A percentile compares a stretch with the other conserved stretches of the same genome.
Conservation (phyloP, 2,329 filamentous ascomycete genomes). For the Alternaria ethzedia region DNA sequence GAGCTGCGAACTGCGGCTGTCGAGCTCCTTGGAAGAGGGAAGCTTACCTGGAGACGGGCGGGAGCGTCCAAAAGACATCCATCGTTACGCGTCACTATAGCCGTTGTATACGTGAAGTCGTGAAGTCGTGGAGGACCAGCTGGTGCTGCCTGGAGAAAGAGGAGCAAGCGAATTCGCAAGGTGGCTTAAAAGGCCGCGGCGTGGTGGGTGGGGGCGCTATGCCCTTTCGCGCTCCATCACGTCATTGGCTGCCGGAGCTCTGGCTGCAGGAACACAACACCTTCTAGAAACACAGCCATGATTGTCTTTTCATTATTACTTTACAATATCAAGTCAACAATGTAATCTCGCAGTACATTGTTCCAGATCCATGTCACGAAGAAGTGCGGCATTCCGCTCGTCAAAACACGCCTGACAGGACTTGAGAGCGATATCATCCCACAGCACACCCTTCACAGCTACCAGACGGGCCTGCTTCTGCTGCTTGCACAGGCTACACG, state of each 20-base stretch:
- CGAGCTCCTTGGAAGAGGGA: constrained; percentile 2
- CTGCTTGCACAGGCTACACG: background rate
- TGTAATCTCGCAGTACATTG: background rate
- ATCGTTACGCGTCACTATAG: constrained; percentile 47
- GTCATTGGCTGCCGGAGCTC: constrained; percentile 8
- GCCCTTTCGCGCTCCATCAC: background rate
- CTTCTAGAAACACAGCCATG: background rate
- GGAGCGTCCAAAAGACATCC: constrained; percentile 70
- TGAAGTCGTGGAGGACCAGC: constrained; percentile 35
- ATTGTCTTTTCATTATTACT: background rate
- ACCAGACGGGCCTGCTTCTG: background rate
- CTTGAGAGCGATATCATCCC: background rate
- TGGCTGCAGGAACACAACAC: background rate
- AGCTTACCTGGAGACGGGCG: constrained; percentile 69
- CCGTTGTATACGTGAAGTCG: constrained; percentile 21
- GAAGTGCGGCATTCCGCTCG: background rate
- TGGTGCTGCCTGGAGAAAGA: constrained; percentile 41
- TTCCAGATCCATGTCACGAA: background rate
- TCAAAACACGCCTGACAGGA: background rate
- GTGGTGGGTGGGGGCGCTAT: constrained; percentile 13
- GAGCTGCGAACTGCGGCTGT: background rate
- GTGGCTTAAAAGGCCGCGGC: constrained; percentile 22
- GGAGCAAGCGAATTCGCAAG: constrained; percentile 22
- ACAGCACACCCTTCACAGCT: background rate
- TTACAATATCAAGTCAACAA: background rate